These are phyloP conservation scores for Begonia masoniana DNA, from an alignment of 306 rosid genomes.

Conservation along the genomic window DNA sequence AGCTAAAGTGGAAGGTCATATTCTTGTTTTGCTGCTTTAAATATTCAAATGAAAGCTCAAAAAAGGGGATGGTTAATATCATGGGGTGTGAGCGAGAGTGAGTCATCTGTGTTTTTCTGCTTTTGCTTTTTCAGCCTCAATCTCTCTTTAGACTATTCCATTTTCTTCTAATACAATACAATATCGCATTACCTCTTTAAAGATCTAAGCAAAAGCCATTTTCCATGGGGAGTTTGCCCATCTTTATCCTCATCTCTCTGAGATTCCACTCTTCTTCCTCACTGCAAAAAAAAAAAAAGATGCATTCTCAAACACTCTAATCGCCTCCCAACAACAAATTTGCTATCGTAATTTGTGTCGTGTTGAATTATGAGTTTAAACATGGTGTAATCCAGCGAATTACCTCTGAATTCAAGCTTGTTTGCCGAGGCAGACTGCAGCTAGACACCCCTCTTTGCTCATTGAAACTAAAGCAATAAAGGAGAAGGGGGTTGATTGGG, in stretches of 20 bases:
- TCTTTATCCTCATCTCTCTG: constrained; percentile 41
- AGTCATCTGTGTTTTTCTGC: constrained; percentile 13
- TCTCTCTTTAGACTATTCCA: constrained; percentile 56
- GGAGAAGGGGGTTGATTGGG: constrained; percentile 5
- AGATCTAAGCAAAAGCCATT: constrained; percentile 16
- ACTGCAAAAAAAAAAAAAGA: no score
- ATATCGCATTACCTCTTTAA: background rate
- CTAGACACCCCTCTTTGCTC: no score
- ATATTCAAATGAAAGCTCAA: constrained; percentile 45
- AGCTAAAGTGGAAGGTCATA: constrained; percentile 2
- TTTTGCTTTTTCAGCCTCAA: constrained; percentile 54
- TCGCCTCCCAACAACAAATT: constrained; percentile 37
- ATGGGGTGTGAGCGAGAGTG: background rate
- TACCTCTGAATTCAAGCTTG: background rate
- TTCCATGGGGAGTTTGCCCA: constrained; percentile 17
- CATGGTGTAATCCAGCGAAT: constrained; percentile 6
- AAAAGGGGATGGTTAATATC: constrained; percentile 24
- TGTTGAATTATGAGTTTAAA: constrained; percentile 23
- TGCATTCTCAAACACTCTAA: constrained; percentile 12
- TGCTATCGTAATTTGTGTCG: constrained; percentile 3
- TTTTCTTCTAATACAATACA: constrained; percentile 11
- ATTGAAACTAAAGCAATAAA: constrained; percentile 56
- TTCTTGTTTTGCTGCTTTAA: constrained; percentile 8
- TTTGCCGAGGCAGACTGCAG: constrained; percentile 10
- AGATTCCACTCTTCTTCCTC: constrained; percentile 43